Base-by-base conservation (phyloP, 352 stramenopile genomes). In the Pythium aphanidermatum region DNA sequence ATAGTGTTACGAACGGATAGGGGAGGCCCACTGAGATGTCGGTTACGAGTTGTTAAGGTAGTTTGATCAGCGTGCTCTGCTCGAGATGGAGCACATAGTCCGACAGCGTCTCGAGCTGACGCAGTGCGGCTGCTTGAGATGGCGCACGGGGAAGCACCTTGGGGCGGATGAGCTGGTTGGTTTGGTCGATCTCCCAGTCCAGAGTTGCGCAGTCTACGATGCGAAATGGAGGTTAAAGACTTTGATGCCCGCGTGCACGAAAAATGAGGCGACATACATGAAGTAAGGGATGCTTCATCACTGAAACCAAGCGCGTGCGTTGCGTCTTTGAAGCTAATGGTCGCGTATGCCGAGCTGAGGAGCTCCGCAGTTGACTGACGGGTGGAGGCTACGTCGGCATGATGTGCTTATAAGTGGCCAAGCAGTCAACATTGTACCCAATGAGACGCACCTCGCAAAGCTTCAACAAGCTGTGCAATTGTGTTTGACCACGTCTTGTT, bases 31-130 rank as follows among this genome's bases (percentile, higher is more conserved):
- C n/a, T n/a, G n/a, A n/a, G n/a, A n/a, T 33, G 9, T 33, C 14
- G 9, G 28, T 25, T 33, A 29, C n/a, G n/a, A 24, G n/a, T 26
- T 16, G 40, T 51, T 60, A 83, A 23, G 59, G 50, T 16, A 86
- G 50, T 55, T 83, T 83, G 29, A 82, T 41, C 24, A 83, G 45
- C 14, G 70, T 87, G 55, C 69, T 82, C 55, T 85, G 70, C 60
- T 87, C 75, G 51, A 87, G 59, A 61, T 85, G 72, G 32, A 87
- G 61, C 57, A 87, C 72, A 24, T 74, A 74, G 49, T 79, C 63
- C 27, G 75, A 74, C 38, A 87, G 56, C 31, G 58, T 77, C 42
- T 87, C 70, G 37, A 87, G 70, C 58, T 85, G 72, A 38, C 74
- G 51, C 17, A 87, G 58, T 39, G 74, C 65, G 9, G 54, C 51